Evolutionary conservation across 2,329 filamentous ascomycete species (phyloP).

Genomic region (Penicillium digitatum): DNA sequence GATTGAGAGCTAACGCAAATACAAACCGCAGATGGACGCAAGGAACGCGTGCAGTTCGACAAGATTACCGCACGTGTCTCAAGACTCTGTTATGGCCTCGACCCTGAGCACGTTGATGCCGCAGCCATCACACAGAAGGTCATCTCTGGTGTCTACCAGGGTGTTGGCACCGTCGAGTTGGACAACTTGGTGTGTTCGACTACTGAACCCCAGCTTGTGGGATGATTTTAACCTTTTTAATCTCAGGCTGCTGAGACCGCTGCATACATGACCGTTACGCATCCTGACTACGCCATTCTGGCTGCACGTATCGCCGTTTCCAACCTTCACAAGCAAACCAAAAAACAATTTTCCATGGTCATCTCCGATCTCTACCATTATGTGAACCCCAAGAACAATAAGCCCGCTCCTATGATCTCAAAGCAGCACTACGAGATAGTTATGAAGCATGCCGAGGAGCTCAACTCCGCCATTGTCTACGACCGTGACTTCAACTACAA

Average conservation of each 20-base stretch:
- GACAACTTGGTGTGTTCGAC: conserved; percentile 77
- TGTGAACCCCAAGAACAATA: conserved; percentile 87
- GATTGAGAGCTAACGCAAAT: conserved; percentile 19
- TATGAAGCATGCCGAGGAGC: conserved; percentile 92
- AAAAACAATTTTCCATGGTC: conserved; percentile 98
- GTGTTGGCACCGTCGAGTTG: conserved; percentile 92
- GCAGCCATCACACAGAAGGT: conserved; percentile 99
- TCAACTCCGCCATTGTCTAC: conserved; percentile 98
- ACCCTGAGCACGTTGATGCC: conserved; percentile 91
- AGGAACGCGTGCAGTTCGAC: conserved; percentile 99
- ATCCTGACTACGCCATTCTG: conserved; percentile 97
- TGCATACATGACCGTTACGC: conserved; percentile 99
- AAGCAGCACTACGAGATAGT: conserved; percentile 85
- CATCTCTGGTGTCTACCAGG: conserved; percentile 98
- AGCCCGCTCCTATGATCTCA: conserved; percentile 88
- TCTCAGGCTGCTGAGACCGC: conserved; percentile 91
- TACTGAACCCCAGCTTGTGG: neutral
- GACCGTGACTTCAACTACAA: conserved; percentile 99
- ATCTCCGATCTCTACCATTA: conserved; percentile 92
- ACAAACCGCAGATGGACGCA: conserved; percentile 75
- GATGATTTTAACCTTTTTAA: conserved; percentile 24
- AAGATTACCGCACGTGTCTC: conserved; percentile 99
- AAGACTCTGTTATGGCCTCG: conserved; percentile 93
- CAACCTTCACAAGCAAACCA: conserved; percentile 99
- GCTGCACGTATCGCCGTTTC: conserved; percentile 97